Evolutionary conservation across 192 early-diverging fungal species (phyloP), one percentile per base, ranked within the genome.

Genomic region (Coemansia sp.): DNA sequence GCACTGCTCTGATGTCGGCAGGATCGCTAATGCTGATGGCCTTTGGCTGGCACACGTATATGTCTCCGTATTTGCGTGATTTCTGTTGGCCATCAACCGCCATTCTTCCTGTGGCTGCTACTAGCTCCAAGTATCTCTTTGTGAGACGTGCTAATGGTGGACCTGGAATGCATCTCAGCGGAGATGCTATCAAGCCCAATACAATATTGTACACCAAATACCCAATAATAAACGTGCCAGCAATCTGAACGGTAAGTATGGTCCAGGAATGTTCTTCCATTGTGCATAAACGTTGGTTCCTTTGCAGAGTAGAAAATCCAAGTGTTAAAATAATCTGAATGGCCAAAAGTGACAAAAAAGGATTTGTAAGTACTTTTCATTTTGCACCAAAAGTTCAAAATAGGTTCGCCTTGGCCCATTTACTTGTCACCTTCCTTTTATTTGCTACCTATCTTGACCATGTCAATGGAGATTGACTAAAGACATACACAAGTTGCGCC

Each of bases 21-120:
- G 78, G 72, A 26, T 74, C 57, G n/a, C 65, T 63, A 15, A 73
- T 71, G 5, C 60, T 59, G 13, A 74, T 48, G 18, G 46, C 41
- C 1, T 59, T 61, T 9, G 77, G 78, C 39, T 73, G 71, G 51
- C 68, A 62, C 18, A 68, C 55, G 26, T 71, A 67, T 4, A 80
- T 65, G 16, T 67, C 47, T 11, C 73, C 66, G 42, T 71, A 69
- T 8, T 60, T 41, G 0, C 26, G 42, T 5, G 43, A 12, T 22
- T 40, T 26, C 4, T n/a, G 13, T 6, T 13, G 42, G 10, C 67
- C 63, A 15, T 64, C 39, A 0, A 26, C 16, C 10, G 64, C 67
- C 67, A 73, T 67, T 1, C 52, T 19, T 3, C 71, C 71, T 8
- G 11, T 41, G 0, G 58, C 52, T 0, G 56, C 43, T 0, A 61